Evolutionary conservation across 2,329 filamentous ascomycete species (phyloP), one percentile per base, ranked within the genome.

Genomic region (Fusarium paranaense): DNA sequence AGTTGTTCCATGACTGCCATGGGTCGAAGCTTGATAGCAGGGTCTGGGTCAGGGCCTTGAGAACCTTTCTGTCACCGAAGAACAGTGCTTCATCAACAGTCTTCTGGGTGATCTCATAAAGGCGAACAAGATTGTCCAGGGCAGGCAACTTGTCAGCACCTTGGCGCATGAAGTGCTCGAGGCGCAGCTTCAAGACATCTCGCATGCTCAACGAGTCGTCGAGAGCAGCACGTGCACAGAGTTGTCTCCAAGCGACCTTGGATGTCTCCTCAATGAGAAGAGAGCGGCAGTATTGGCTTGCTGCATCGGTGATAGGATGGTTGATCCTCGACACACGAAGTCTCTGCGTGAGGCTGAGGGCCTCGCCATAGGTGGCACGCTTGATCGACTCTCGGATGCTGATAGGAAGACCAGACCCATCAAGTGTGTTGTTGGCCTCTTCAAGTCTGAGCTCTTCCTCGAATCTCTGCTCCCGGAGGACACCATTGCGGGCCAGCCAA

Each of bases 281-380:
- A 6, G 52, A 38, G n/a, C 59, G 72, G 7, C 71, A 74, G n/a
- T 68, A 32, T 4, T 35, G 20, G 20, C 42, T 64, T 11, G 65
- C 69, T 2, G 60, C 35, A 11, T 67, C 62, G 3, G 64, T 54
- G 5, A 74, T 59, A 5, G 62, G 33, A 13, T 71, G 57, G 6
- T 18, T 20, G 10, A 38, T 2, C 18, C 33, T 40, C 2, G 66
- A 38, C 10, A 42, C 42, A 11, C 64, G 60, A 4, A 74, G 33
- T 13, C 45, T 73, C 38, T 72, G 71, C 1, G 67, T 11, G 20
- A 72, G 40, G 14, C 35, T 73, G 10, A 74, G 58, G 30, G 58
- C 66, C 22, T 74, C 72, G 0, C 68, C 67, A 33, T 74, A 67
- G 0, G 71, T 74, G 4, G 65, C 71, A n/a, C 42, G 47, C 5